Evolutionary conservation across 2,329 filamentous ascomycete species (phyloP), one percentile per base, ranked within the genome.

Genomic region (Juglanconis juglandina): DNA sequence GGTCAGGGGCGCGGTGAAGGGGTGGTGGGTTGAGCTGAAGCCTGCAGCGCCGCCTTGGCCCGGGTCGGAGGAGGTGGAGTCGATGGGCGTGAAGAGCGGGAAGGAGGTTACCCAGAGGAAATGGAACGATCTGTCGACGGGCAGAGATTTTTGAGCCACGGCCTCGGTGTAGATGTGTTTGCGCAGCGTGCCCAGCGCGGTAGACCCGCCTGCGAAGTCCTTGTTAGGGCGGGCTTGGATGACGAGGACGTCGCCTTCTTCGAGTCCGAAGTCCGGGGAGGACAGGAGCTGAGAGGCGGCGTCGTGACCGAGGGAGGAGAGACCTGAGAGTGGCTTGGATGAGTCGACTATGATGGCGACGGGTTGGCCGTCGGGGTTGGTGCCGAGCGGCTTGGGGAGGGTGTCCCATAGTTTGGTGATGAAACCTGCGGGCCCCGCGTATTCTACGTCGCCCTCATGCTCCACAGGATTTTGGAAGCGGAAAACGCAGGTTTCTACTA

Each of bases 31-130:
- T 1, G 94, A 88, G 9, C 88, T 86, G 68, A 98, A 87, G 4
- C 93, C 92, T 0, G 92, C 86, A 1, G 80, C 74, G 17, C 92
- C 92, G 56, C 91, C 92, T 75, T 98, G 93, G 2, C 92, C 92
- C 0, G 90, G 90, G 51, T 90, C 77, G 3, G 50, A 41, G 32
- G 55, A 8, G 37, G 47, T 35, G 11, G 82, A 79, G 55, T 82
- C 77, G 56, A 82, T 83, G 0, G 88, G 91, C 1, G 92, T 92
- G 77, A 99, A 99, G 68, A 99, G 86, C 11, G 95, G 95, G 71
- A 99, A 99, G 62, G 94, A 87, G 1, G 84, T 89, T 11, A 99
- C 84, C 95, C 95, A 99, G 59, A 89, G 81, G 73, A 93, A 94
- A 61, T 80, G 79, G 76, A 84, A 92, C 60, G 70, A 79, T 68